These are phyloP conservation scores for Berberis thunbergii DNA, from an alignment of 164 flowering plant genomes.

Conservation along the genomic window DNA sequence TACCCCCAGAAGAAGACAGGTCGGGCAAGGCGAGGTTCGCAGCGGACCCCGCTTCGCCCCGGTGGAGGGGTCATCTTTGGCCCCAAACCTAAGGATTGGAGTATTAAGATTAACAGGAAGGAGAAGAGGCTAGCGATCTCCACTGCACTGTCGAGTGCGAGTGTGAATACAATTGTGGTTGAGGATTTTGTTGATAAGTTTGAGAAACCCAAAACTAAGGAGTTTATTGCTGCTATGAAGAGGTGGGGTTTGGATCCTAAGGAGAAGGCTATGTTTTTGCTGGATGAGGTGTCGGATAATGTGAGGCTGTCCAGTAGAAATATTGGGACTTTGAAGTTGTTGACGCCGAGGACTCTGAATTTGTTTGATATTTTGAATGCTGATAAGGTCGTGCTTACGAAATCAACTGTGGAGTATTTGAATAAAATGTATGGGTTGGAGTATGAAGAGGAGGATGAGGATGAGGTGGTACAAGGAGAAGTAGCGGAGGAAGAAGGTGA, in stretches of 20 bases:
- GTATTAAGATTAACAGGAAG: conserved; percentile 78
- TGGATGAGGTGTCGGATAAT: conserved; percentile 61
- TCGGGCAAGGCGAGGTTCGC: conserved; percentile 75
- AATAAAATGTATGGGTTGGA: conserved; percentile 53
- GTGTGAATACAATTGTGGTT: conserved; percentile 49
- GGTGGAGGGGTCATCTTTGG: conserved; percentile 96
- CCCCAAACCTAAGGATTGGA: conserved; percentile 92
- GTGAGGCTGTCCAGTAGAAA: conserved; percentile 70
- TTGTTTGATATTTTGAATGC: conserved; percentile 85
- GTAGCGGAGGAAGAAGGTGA: conserved; percentile 18
- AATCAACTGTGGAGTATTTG: conserved; percentile 59
- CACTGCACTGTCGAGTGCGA: conserved; percentile 76
- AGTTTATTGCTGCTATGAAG: conserved; percentile 69
- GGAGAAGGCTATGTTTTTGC: conserved; percentile 64
- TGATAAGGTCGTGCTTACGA: conserved; percentile 62
- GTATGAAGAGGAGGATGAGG: conserved; percentile 31
- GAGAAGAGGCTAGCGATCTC: conserved; percentile 85
- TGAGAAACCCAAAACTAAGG: conserved; percentile 83
- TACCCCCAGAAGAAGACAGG: conserved; percentile 94
- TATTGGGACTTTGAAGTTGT: conserved; percentile 66
- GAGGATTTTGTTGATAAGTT: conserved; percentile 72
- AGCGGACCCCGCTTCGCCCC: conserved; percentile 82
- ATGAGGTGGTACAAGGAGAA: conserved; percentile 15
- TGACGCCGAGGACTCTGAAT: conserved; percentile 86
- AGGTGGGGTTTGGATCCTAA: conserved; percentile 88